Evolutionary conservation across 257 asterid genomes (phyloP), one percentile per base, ranked within the genome.

Genomic region (Phtheirospermum japonicum): DNA sequence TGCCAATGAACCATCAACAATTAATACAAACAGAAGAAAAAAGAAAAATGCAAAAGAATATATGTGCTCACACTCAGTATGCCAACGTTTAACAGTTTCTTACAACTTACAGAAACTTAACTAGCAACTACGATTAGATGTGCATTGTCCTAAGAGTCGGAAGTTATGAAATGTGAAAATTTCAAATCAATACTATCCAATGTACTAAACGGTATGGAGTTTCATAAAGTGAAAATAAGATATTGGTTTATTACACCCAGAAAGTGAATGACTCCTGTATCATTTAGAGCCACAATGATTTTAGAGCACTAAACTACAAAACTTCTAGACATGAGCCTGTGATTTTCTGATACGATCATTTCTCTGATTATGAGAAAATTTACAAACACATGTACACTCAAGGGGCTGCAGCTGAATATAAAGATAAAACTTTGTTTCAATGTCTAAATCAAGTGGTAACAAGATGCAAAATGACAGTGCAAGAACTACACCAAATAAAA

Each of bases 171-270:
- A n/a, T n/a, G n/a, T n/a, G n/a, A n/a, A n/a, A n/a, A n/a, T 42
- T 56, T 11, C 32, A 48, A 32, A 59, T 59, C 64, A 33, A 30
- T 45, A 71, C 50, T 14, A 13, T 50, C 61, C 39, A 63, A 57
- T 5, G 11, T 43, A 39, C 52, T 9, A 57, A 57, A 52, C 31
- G 12, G 5, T 11, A 42, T 4, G 12, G 48, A 28, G 55, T 23
- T 1, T 4, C 50, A 17, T 53, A 28, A 61, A 31, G 58, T 26
- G 12, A 42, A 43, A 54, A 54, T 54, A 23, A 46, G 6, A 19
- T 12, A 52, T 11, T 17, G 3, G 19, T 51, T 32, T 5, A 34
- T 40, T 18, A 30, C n/a, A n/a, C n/a, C n/a, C n/a, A n/a, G n/a
- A 9, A 49, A 18, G 46, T 14, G 28, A 20, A 45, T 54, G 48